Evolutionary conservation across 2,329 filamentous ascomycete genomes (phyloP), one percentile per base, ranked within the genome.

Genomic region (Phyllosticta capitalensis): DNA sequence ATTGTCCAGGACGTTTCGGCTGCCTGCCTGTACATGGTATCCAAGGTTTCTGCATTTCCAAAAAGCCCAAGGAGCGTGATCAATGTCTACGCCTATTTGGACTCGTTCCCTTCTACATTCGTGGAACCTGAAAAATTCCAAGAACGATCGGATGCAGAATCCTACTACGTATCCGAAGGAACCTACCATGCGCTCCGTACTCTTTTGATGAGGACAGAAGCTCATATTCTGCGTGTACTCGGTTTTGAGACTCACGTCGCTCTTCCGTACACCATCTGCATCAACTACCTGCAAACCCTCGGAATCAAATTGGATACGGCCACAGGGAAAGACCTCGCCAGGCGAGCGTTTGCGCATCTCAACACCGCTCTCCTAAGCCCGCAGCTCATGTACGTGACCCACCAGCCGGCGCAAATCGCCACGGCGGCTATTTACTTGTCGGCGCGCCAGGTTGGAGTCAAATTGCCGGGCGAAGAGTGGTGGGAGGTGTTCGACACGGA

Each of bases 401-500:
- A 96, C 69, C 94, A 97, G 71, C 92, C 94, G 1, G 83, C 88
- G 63, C 83, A 86, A 22, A 78, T 99, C 9, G 92, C 94, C 4
- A 90, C 90, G 2, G 89, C 92, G 1, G 90, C 92, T 0, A 88
- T 96, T 30, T 99, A 97, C 70, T 83, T 90, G n/a, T 89, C 92
- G 0, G 88, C 90, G 0, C 82, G 86, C 52, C 91, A 97, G 65
- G 72, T 83, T 1, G 85, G 82, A 0, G 83, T 88, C 12, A 91
- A 89, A 71, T 80, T 96, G 74, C 90, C 92, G 0, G 88, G 88
- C 63, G 83, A 83, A 54, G 86, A 90, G 63, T 99, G 94, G 94
- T 99, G 94, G 94, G 92, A 96, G 73, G 90, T 97, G 0, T 97
- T 97, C 71, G 94, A 99, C 72, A 89, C 94, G 7, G 92, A 96